Base-by-base conservation (phyloP, 202 grass and related monocot genomes). In the Cymbopogon flexuosus region DNA sequence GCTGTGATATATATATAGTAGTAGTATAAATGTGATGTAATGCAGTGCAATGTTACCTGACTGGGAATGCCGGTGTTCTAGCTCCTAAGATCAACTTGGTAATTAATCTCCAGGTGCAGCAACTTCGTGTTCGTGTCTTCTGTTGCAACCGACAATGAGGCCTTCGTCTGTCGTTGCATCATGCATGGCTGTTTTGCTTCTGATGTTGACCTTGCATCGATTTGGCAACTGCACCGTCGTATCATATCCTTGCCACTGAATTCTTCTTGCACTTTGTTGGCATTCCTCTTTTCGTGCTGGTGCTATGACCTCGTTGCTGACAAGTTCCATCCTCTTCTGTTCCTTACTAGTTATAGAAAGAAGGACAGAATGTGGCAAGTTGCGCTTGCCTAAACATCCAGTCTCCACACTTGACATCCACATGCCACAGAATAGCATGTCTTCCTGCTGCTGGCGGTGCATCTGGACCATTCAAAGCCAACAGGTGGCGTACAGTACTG, bases 131-230 rank as follows among this genome's bases (percentile, higher is more conserved):
- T 16, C 54, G 56, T 59, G 6, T 59, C 56, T 59, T 59, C 4
- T 59, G 54, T 23, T 58, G 56, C 52, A 57, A 10, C n/a, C 1
- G 21, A 59, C 21, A 10, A 52, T n/a, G 49, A 52, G 49, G 51
- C 51, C n/a, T 19, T 2, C 18, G 8, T 56, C 16, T 24, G 30
- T 24, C 23, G 24, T 30, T 62, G 43, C 70, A 27, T 27, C 27
- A 27, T 27, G 27, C 27, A 73, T 73, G 70, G 3, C 47, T 56
- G 70, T 73, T 22, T 56, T 56, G 18, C 8, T 33, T 18, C 46
- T 54, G 70, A 73, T 73, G 71, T 22, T 23, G 71, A 74, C 72
- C 51, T 75, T 75, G 51, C 72, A 59, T 40, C 51, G 27, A 24
- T 37, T 59, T 59, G 51, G 72, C 33, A 75, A 59, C 27, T 57